Conservation (phyloP, 2,329 filamentous ascomycete species). For the Arachnomyces sp. region DNA sequence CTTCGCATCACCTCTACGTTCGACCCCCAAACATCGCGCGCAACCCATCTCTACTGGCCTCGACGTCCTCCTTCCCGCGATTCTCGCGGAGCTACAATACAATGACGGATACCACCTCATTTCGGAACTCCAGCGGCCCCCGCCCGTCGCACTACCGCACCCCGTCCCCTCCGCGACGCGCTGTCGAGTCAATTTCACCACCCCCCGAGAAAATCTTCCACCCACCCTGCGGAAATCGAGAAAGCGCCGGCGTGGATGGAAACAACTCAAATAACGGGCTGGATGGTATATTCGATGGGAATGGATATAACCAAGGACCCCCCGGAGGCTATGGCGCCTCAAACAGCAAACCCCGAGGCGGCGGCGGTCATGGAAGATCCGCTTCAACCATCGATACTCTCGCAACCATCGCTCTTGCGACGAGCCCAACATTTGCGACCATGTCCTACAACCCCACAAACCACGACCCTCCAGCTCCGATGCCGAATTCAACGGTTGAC, state of each 20-base stretch:
- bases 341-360: conserved; percentile 4
- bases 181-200: conserved; percentile 39
- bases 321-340: conserved; percentile 1
- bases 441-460: conserved; percentile 25
- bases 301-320: conserved; percentile 11
- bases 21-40: too few species aligned
- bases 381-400: conserved; percentile 42
- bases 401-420: conserved; percentile 43
- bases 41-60: too few species aligned
- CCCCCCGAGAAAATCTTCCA: conserved; percentile 23
- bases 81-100: too few species aligned
- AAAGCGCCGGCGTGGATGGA: conserved; percentile 19
- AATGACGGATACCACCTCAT: too few species aligned
- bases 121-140: conserved; percentile 21
- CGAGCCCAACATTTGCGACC: conserved; percentile 36
- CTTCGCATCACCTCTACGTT: too few species aligned
- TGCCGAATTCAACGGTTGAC: conserved; percentile 14
- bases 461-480: conserved; percentile 17
- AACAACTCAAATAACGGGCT: conserved; percentile 16
- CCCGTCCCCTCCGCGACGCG: conserved; percentile 39
- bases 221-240: conserved; percentile 24
- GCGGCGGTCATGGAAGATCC: conserved; percentile 34
- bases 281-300: conserved; percentile 9
- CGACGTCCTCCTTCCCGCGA: too few species aligned
- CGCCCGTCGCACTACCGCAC: conserved; percentile 38